These are phyloP conservation scores for Pestalotiopsis sp. DNA, from an alignment of 2,329 filamentous ascomycete species.

Conservation along the genomic window DNA sequence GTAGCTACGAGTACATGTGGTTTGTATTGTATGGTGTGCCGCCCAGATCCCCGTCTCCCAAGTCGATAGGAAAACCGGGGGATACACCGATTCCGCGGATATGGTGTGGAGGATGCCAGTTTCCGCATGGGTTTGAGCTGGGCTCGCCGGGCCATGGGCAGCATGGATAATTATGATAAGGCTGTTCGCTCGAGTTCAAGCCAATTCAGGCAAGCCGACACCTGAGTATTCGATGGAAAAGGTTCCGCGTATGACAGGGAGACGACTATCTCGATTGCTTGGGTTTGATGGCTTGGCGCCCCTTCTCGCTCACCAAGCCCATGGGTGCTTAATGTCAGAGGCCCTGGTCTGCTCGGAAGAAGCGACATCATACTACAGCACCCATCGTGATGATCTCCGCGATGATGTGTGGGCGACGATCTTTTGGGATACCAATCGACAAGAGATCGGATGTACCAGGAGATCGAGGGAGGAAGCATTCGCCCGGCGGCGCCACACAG, in stretches of 20 bases:
- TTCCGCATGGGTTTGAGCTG: background rate
- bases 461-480: too few species aligned
- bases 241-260: background rate
- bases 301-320: background rate
- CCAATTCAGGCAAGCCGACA: constrained; percentile 11
- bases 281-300: background rate
- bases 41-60: background rate
- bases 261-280: background rate
- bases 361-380: constrained; percentile 3
- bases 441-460: too few species aligned
- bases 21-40: background rate
- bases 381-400: background rate
- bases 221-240: background rate
- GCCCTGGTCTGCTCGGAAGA: background rate
- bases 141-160: too few species aligned
- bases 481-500: background rate
- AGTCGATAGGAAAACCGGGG: background rate
- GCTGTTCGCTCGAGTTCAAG: background rate
- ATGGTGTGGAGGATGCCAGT: constrained; percentile 9
- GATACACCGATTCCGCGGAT: background rate
- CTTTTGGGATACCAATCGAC: background rate
- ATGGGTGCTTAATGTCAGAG: background rate
- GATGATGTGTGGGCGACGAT: constrained; percentile 4
- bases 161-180: background rate
- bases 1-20: background rate